Conservation (phyloP, 805 yeast genomes). For the Wickerhamiella vanderwaltii region DNA sequence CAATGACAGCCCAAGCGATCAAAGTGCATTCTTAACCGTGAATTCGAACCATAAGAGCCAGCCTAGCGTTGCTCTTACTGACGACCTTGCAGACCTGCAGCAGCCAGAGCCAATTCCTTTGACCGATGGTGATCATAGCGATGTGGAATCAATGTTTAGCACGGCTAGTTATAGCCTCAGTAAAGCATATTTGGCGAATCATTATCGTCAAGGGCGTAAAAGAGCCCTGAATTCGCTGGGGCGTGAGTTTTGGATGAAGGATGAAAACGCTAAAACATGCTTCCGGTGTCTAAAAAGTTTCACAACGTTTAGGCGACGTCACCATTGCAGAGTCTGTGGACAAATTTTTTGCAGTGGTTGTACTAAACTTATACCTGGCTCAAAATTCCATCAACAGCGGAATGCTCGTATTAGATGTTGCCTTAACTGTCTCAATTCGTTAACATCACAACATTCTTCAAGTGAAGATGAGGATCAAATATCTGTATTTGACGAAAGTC, state of each 20-base stretch:
- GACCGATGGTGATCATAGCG: constrained; percentile 11
- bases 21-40: constrained; percentile 7
- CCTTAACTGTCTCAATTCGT: constrained; percentile 18
- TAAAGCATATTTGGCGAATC: constrained; percentile 21
- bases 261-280: constrained; percentile 81
- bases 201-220: constrained; percentile 18
- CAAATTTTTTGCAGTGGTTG: constrained; percentile 85
- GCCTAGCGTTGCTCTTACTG: constrained; percentile 13
- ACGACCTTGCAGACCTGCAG: constrained; percentile 16
- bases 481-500: neutral
- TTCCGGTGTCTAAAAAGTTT: constrained; percentile 70
- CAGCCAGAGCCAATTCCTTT: constrained; percentile 11
- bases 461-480: constrained; percentile 41
- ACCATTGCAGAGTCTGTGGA: constrained; percentile 93
- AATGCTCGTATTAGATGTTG: constrained; percentile 19
- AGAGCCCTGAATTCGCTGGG: constrained; percentile 32
- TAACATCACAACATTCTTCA: constrained; percentile 14
- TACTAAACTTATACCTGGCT: constrained; percentile 58
- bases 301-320: constrained; percentile 68
- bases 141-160: constrained; percentile 19
- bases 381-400: constrained; percentile 35
- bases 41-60: constrained; percentile 5
- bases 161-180: constrained; percentile 18
- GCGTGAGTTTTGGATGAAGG: constrained; percentile 91
- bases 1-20: neutral